Evolutionary conservation across 1,139 yeast genomes (phyloP).

Genomic region (Candida sp.): DNA sequence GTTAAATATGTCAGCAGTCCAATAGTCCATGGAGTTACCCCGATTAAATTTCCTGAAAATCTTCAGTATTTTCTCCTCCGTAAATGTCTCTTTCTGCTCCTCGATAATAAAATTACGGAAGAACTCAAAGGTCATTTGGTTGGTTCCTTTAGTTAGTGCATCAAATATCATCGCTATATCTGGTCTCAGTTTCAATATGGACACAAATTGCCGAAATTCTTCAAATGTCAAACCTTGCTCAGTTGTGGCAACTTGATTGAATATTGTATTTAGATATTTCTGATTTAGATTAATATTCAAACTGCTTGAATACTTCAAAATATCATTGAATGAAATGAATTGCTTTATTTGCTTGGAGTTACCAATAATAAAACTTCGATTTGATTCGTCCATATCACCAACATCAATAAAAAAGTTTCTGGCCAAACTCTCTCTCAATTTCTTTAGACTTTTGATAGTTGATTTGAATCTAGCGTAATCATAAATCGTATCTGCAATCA

Average conservation of each 20-base stretch:
- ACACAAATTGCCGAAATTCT: conserved; percentile 73
- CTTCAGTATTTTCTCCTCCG: conserved; percentile 22
- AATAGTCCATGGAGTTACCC: conserved; percentile 16
- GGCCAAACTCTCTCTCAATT: conserved; percentile 29
- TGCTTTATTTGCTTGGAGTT: conserved; percentile 23
- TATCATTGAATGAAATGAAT: conserved; percentile 62
- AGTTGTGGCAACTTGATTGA: conserved; percentile 36
- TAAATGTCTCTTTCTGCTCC: conserved; percentile 48
- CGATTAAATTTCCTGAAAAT: conserved; percentile 46
- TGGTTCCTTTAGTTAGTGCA: conserved; percentile 13
- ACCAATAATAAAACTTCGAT: conserved; percentile 19
- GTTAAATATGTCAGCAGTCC: conserved; percentile 51
- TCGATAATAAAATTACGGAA: conserved; percentile 46
- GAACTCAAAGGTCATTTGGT: conserved; percentile 41
- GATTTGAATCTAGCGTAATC: conserved; percentile 57
- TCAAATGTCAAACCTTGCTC: conserved; percentile 48
- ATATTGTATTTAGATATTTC: conserved; percentile 29
- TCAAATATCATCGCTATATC: conserved; percentile 31
- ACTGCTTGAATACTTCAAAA: conserved; percentile 59
- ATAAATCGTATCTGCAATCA: conserved; percentile 63
- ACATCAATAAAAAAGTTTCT: conserved; percentile 30
- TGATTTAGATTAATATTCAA: conserved; percentile 60
- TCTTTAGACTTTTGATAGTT: conserved; percentile 55
- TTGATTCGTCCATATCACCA: conserved; percentile 23
- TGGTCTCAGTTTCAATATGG: conserved; percentile 32